Base-by-base conservation (phyloP, 352 stramenopile species). In the Pythium grandisporangium region DNA sequence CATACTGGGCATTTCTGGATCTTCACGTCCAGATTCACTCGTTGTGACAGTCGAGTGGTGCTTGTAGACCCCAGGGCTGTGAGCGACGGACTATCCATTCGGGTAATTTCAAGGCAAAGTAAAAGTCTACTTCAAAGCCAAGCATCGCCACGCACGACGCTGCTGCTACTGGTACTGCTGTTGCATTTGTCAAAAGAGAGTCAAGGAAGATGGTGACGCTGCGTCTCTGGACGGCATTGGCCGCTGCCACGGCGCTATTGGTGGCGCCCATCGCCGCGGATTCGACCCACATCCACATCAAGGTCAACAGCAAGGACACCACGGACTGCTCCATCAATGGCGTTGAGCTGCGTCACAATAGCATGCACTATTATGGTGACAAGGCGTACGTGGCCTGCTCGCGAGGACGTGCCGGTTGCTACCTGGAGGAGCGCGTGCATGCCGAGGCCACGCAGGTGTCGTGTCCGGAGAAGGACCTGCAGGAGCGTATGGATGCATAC, bases 321-420 rank as follows among this genome's bases (percentile, higher is more conserved):
- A 32, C 46, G 32, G 63, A 71, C 48, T 85, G 71, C 45, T 48
- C 72, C 25, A 60, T 84, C 40, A 78, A 66, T 45, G 70, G 68
- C 41, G 51, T 85, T 45, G 54, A 37, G 38, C 50, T 85, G 46
- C 58, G 55, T 23, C 71, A 85, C 52, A 69, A 67, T 33, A 77
- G 61, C 30, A 66, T 88, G 57, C 70, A 76, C 37, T 84, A 83
- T 55, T 88, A 85, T 45, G 53, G 53, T 22, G 65, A 80, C 33
- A 77, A 84, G 56, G 51, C 69, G 58, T 88, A 88, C 55, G 67
- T 84, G 21, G 70, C 74, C 19, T 88, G 74, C 57, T 80, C 70
- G 39, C 58, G 72, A 35, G 67, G 71, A 35, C 46, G 61, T 37
- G 69, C 65, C 2, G 64, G 64, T 8, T 88, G 74, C 65, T 81